Conservation (phyloP, 1,284 basidiomycete genomes). For the Irpex lacteus region DNA sequence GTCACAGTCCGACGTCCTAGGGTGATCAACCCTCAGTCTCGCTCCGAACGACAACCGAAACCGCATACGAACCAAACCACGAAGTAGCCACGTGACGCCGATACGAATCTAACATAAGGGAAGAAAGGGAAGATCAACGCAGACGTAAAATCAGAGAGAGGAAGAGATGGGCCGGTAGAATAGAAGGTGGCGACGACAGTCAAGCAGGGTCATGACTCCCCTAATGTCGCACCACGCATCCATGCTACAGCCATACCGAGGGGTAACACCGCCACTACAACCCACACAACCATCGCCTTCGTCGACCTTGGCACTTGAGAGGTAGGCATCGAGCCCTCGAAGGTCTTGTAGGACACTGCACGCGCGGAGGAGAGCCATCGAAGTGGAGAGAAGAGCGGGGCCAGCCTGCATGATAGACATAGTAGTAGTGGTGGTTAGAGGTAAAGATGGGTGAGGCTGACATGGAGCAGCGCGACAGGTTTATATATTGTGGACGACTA, state of each 20-base stretch:
- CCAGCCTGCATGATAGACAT: neutral
- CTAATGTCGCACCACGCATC: neutral
- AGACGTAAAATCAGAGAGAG: neutral
- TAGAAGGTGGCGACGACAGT: neutral
- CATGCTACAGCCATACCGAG: neutral
- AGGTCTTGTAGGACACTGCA: neutral
- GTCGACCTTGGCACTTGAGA: neutral
- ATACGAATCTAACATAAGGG: neutral
- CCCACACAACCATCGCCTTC: neutral
- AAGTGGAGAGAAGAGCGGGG: neutral
- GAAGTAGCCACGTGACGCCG: neutral
- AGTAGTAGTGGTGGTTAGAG: neutral
- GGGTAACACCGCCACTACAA: neutral
- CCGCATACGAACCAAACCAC: neutral
- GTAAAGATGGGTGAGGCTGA: neutral
- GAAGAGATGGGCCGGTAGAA: neutral
- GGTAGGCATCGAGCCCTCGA: neutral
- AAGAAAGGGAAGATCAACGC: neutral
- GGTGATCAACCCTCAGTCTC: conserved; percentile 1
- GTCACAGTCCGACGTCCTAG: neutral
- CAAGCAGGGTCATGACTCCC: conserved; percentile 2
- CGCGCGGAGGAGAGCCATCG: neutral
- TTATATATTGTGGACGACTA: neutral
- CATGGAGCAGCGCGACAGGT: neutral
- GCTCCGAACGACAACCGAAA: neutral